These are phyloP conservation scores for Xylaria sp. DNA, from an alignment of 2,329 filamentous ascomycete species.

Conservation along the genomic window DNA sequence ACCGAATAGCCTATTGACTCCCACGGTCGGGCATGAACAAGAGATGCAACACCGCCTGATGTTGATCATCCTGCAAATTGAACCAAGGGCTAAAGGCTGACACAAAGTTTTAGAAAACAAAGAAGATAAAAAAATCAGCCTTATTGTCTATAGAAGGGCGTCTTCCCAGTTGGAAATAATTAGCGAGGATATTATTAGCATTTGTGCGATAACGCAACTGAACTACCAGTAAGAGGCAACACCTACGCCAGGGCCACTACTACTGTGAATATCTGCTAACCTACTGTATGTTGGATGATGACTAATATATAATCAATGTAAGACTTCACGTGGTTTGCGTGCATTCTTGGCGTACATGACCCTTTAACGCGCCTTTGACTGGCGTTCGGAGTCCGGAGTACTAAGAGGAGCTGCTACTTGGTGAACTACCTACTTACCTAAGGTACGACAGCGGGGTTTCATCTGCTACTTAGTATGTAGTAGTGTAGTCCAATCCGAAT, in stretches of 20 bases:
- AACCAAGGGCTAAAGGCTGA: background rate
- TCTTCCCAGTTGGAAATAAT: background rate
- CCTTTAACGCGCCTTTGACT: background rate
- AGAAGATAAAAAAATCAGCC: background rate
- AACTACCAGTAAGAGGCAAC: background rate
- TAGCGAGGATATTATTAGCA: conserved; percentile 1
- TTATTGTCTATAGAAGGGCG: background rate
- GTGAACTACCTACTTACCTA: background rate
- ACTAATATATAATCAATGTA: conserved; percentile 13
- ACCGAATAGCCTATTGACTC: conserved; percentile 23
- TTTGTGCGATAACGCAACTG: background rate
- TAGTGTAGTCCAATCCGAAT: background rate
- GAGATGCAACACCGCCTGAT: background rate
- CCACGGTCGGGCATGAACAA: background rate
- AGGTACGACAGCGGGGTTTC: background rate
- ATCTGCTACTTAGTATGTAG: no score
- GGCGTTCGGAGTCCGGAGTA: background rate
- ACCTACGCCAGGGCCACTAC: background rate
- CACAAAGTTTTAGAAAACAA: background rate
- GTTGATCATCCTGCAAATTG: background rate
- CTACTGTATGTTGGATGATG: background rate
- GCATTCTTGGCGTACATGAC: background rate
- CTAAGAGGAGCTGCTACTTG: background rate
- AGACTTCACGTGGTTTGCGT: background rate
- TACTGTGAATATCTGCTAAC: background rate